Percentiles rank a stretch among this genome's conserved stretches.
These are phyloP conservation scores for Chlorella sp. DNA, from an alignment of 139 green algal species.

Conservation along the genomic window DNA sequence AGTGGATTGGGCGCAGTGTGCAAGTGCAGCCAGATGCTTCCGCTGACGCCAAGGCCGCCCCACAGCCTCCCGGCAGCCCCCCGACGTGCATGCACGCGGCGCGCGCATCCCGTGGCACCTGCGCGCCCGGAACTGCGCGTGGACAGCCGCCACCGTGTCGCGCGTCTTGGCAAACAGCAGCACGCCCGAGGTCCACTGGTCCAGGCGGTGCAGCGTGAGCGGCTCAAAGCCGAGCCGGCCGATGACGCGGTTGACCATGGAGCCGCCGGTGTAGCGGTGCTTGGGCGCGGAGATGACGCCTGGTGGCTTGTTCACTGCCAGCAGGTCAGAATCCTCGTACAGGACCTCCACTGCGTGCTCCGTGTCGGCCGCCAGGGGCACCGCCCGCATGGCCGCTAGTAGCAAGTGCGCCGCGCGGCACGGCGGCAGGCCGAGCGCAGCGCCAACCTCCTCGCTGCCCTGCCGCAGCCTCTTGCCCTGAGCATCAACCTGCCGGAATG, in stretches of 20 bases:
- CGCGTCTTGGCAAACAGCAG: slow-evolving; percentile 77
- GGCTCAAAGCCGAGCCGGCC: slow-evolving; percentile 36
- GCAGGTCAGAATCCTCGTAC: slow-evolving; percentile 73
- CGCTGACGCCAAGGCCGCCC: not conserved
- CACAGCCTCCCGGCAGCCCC: not conserved
- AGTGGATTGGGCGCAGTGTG: not conserved
- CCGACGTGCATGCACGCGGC: not conserved
- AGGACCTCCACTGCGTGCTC: slow-evolving; percentile 59
- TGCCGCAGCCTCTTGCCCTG: slow-evolving; percentile 33
- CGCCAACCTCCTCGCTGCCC: slow-evolving; percentile 41
- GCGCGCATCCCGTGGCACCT: not conserved
- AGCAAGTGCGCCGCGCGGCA: slow-evolving; percentile 8
- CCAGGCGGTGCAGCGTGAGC: slow-evolving; percentile 67
- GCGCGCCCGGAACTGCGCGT: slow-evolving; percentile 74
- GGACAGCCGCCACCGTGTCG: slow-evolving; percentile 52
- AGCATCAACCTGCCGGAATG: slow-evolving; percentile 42
- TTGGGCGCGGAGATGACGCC: slow-evolving; percentile 71
- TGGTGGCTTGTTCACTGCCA: slow-evolving; percentile 83
- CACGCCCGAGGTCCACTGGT: slow-evolving; percentile 84
- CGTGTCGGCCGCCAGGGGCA: slow-evolving; percentile 66
- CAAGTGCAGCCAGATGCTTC: not conserved
- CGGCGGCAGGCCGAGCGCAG: slow-evolving; percentile 34
- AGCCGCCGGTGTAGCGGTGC: slow-evolving; percentile 68
- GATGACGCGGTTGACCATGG: slow-evolving; percentile 81
- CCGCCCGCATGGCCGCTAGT: slow-evolving; percentile 44